Evolutionary conservation across 108 stramenopile genomes (phyloP).

Genomic region (Thalassiosira profunda): DNA sequence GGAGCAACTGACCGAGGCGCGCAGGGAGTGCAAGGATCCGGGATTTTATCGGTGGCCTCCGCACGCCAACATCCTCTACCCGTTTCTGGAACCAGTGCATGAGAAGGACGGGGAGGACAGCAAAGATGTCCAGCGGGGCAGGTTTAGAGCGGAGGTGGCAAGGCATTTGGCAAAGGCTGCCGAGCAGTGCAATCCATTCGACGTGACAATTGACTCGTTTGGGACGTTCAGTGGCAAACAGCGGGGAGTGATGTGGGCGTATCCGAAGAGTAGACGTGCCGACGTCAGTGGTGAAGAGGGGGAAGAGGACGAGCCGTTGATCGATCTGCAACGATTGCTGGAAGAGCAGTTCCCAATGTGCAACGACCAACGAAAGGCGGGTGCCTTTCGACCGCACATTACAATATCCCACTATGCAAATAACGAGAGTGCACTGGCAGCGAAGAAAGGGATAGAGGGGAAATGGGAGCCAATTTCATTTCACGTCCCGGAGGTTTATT

Average conservation of each 20-base stretch:
- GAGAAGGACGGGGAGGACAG: not conserved
- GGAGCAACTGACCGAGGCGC: slow-evolving; percentile 52
- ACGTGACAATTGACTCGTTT: slow-evolving; percentile 55
- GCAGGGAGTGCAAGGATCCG: slow-evolving; percentile 69
- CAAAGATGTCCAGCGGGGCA: slow-evolving; percentile 18
- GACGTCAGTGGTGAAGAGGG: not conserved
- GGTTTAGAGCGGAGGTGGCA: slow-evolving; percentile 16
- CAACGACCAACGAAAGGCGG: slow-evolving; percentile 54
- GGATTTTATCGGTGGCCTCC: slow-evolving; percentile 89
- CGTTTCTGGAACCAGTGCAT: slow-evolving; percentile 57
- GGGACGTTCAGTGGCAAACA: slow-evolving; percentile 78
- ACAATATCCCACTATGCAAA: slow-evolving; percentile 77
- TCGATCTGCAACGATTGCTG: slow-evolving; percentile 51
- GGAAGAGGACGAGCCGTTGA: slow-evolving; percentile 48
- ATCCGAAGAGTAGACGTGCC: slow-evolving; percentile 51
- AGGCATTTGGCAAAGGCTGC: slow-evolving; percentile 36
- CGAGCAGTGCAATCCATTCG: slow-evolving; percentile 55
- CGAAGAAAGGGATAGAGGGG: slow-evolving; percentile 52
- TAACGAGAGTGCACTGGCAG: slow-evolving; percentile 55
- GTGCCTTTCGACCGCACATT: slow-evolving; percentile 74
- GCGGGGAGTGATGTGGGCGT: slow-evolving; percentile 80
- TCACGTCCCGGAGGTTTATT: slow-evolving; percentile 61
- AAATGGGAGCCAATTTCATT: slow-evolving; percentile 55
- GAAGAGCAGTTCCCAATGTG: slow-evolving; percentile 73
- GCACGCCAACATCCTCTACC: slow-evolving; percentile 84